A percentile compares a stretch with the other conserved stretches of the same genome.
These are phyloP conservation scores for Circinella umbellata DNA, from an alignment of 371 early-diverging fungal genomes.

Conservation along the genomic window DNA sequence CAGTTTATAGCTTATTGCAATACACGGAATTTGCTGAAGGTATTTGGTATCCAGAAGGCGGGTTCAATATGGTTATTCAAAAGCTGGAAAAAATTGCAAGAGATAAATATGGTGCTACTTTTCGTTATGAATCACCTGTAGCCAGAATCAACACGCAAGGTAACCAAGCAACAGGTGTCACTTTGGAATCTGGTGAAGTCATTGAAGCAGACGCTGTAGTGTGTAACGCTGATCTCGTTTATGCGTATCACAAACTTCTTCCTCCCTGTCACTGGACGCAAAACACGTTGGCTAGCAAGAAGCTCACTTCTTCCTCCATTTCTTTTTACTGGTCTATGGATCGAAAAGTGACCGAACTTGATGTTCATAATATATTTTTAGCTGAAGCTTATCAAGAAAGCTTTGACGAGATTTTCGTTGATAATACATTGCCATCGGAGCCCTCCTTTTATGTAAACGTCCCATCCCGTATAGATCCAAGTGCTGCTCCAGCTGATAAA, in stretches of 20 bases:
- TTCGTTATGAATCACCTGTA: conserved; percentile 53
- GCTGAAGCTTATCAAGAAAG: conserved; percentile 61
- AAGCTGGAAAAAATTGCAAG: conserved; percentile 56
- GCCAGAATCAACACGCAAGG: conserved; percentile 47
- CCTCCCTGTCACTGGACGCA: conserved; percentile 55
- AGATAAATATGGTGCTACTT: conserved; percentile 51
- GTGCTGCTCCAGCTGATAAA: conserved; percentile 58
- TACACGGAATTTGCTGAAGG: conserved; percentile 71
- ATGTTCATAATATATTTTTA: conserved; percentile 69
- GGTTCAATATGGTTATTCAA: conserved; percentile 65
- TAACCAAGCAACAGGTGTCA: conserved; percentile 55
- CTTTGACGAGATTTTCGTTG: conserved; percentile 66
- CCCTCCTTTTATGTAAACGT: conserved; percentile 69
- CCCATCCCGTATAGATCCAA: conserved; percentile 62
- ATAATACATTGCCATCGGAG: conserved; percentile 48
- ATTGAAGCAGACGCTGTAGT: conserved; percentile 65
- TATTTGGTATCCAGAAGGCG: conserved; percentile 71
- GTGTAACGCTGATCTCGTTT: conserved; percentile 67
- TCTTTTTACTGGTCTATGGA: conserved; percentile 69
- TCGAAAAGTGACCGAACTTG: conserved; percentile 47
- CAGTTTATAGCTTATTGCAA: conserved; percentile 62
- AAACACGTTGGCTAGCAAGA: conserved; percentile 44
- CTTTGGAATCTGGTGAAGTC: conserved; percentile 48
- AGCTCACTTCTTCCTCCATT: conserved; percentile 64
- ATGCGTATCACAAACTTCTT: conserved; percentile 60